phyloP scores from a whole-genome alignment of 2,329 filamentous ascomycete genomes.

The Lasiodiplodia hormozganensis region DNA sequence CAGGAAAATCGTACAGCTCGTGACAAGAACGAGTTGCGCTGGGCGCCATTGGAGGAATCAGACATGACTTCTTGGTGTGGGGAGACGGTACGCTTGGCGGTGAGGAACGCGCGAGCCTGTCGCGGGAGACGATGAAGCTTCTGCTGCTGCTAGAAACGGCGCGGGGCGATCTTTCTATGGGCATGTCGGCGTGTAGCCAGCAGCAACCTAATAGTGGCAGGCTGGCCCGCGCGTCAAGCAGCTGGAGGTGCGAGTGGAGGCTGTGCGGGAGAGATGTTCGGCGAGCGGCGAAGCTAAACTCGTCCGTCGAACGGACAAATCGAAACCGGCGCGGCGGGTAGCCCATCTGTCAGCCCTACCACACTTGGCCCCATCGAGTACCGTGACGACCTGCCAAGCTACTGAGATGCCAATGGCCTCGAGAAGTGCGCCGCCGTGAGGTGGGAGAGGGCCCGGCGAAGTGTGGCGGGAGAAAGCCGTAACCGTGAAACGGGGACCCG shows the following conservation, averaged over 20 bases:
- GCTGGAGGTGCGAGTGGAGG: not conserved
- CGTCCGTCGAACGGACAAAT: not conserved
- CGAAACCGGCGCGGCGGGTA: not conserved
- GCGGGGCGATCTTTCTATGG: not conserved
- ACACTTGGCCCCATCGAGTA: not conserved
- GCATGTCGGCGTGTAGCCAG: not conserved
- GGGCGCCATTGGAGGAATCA: not conserved
- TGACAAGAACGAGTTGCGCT: constrained; percentile 22
- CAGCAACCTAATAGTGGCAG: not conserved
- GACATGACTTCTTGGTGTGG: constrained; percentile 7
- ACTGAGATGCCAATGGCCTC: not conserved
- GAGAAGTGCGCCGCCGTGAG: not conserved
- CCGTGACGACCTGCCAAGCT: not conserved
- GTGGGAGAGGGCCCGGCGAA: not conserved
- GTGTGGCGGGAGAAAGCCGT: not conserved
- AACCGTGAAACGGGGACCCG: not conserved
- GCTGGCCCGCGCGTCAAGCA: not conserved
- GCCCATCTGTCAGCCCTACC: not conserved
- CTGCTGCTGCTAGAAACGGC: not conserved
- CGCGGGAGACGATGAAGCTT: not conserved
- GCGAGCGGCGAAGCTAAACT: not conserved
- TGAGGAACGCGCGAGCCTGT: too few relatives aligned
- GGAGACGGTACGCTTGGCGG: not conserved
- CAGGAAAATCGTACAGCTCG: constrained; percentile 1
- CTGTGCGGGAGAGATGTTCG: not conserved